phyloP scores from a whole-genome alignment of 306 rosid genomes.

The Cotoneaster glaucophyllus region DNA sequence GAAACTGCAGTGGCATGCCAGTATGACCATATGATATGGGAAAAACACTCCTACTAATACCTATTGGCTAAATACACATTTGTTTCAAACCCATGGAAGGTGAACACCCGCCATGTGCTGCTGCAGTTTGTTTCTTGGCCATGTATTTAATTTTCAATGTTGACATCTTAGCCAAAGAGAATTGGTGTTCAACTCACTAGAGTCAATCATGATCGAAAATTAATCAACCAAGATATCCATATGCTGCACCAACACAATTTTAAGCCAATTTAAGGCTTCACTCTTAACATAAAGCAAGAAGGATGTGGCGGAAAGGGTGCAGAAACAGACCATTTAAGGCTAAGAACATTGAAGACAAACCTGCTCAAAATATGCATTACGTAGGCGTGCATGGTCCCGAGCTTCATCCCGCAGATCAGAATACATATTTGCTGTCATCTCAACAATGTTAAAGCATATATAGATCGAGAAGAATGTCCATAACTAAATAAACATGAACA shows the following conservation, averaged over 20 bases:
- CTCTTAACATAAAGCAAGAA: not conserved
- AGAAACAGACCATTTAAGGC: slow-evolving; percentile 2
- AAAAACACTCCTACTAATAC: slow-evolving; percentile 3
- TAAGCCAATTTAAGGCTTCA: not conserved
- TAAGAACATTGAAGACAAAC: slow-evolving; percentile 33
- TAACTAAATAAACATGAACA: slow-evolving; percentile 33
- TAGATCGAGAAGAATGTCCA: slow-evolving; percentile 22
- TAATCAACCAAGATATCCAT: not conserved
- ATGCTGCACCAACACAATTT: not conserved
- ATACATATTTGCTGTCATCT: slow-evolving; percentile 83
- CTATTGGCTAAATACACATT: not conserved
- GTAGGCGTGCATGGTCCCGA: slow-evolving; percentile 92
- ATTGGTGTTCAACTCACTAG: not conserved
- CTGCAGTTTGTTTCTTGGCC: slow-evolving; percentile 11
- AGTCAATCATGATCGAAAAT: not conserved
- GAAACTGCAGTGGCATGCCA: not conserved
- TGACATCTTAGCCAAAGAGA: slow-evolving; percentile 9
- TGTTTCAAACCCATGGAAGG: slow-evolving; percentile 2
- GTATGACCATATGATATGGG: not conserved
- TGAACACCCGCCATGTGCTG: slow-evolving; percentile 15
- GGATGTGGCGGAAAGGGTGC: not conserved
- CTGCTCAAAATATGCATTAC: slow-evolving; percentile 95
- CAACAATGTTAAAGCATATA: slow-evolving; percentile 47
- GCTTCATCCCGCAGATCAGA: slow-evolving; percentile 96
- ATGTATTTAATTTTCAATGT: not conserved